Conservation (phyloP, 495 filamentous ascomycete genomes). For the Parachaetomium inaequale region DNA sequence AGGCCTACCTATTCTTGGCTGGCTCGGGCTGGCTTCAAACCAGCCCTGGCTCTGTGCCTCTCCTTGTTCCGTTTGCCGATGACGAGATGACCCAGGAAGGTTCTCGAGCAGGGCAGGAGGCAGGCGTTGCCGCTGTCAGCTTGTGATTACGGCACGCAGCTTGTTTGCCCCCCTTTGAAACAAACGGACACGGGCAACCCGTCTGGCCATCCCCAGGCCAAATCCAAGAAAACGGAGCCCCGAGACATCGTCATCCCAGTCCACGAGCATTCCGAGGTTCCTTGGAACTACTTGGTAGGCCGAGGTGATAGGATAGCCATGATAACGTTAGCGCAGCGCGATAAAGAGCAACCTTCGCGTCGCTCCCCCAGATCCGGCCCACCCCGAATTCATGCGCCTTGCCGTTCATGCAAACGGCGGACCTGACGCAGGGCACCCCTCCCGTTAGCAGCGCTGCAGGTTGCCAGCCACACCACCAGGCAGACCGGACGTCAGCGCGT, state of each 20-base stretch:
- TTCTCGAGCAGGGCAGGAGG: conserved; percentile 3
- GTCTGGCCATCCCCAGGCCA: neutral
- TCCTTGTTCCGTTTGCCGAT: conserved; percentile 4
- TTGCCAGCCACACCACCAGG: neutral
- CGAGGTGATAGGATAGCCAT: conserved; percentile 3
- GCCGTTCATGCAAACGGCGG: conserved; percentile 7
- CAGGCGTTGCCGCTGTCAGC: too few species aligned
- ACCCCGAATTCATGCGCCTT: neutral
- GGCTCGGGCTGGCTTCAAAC: neutral
- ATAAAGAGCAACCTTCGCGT: neutral
- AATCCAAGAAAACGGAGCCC: neutral
- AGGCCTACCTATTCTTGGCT: conserved; percentile 5
- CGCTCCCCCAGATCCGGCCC: neutral
- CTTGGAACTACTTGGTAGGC: conserved; percentile 2
- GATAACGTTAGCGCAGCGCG: neutral
- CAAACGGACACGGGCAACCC: neutral
- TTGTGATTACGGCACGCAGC: neutral
- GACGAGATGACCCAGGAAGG: conserved; percentile 16
- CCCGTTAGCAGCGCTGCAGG: neutral
- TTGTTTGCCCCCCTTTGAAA: neutral
- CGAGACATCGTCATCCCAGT: neutral
- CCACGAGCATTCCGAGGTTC: neutral
- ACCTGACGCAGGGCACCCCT: neutral
- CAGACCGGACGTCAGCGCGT: neutral
- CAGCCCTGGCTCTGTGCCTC: neutral